phyloP scores from a whole-genome alignment of 1,284 basidiomycete genomes.

The Tranzscheliella williamsii region DNA sequence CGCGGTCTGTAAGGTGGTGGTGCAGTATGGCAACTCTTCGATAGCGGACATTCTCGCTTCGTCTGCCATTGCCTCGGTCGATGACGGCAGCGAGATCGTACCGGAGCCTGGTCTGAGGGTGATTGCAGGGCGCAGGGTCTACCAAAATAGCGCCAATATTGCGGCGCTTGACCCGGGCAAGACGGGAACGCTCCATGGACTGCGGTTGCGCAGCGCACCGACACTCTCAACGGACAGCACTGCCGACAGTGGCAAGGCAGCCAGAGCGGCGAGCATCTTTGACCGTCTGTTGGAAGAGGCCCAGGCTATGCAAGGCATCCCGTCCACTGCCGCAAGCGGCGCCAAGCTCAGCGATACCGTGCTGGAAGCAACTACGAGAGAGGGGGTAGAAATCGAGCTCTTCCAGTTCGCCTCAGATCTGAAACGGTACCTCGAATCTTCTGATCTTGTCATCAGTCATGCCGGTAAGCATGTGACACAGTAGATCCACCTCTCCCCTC shows the following conservation, averaged over 20 bases:
- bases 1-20: background rate
- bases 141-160: conserved; percentile 15
- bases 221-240: background rate
- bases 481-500: too few relatives aligned
- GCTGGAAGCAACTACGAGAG: conserved; percentile 12
- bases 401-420: conserved; percentile 41
- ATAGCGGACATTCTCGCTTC: conserved; percentile 23
- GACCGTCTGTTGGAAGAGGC: conserved; percentile 19
- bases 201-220: conserved; percentile 7
- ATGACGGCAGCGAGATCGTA: conserved; percentile 25
- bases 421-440: conserved; percentile 64
- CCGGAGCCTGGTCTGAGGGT: conserved; percentile 34
- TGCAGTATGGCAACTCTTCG: conserved; percentile 36
- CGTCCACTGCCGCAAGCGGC: background rate
- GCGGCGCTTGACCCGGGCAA: conserved; percentile 27
- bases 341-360: conserved; percentile 4
- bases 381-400: conserved; percentile 27
- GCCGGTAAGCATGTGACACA: conserved; percentile 71
- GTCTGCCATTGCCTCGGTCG: conserved; percentile 14
- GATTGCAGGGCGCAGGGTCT: conserved; percentile 31
- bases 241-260: background rate
- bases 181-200: conserved; percentile 24
- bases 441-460: conserved; percentile 85
- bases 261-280: conserved; percentile 3
- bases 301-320: conserved; percentile 10